These are phyloP conservation scores for Skeletonema marinoi DNA, from an alignment of 108 stramenopile species.

Conservation along the genomic window DNA sequence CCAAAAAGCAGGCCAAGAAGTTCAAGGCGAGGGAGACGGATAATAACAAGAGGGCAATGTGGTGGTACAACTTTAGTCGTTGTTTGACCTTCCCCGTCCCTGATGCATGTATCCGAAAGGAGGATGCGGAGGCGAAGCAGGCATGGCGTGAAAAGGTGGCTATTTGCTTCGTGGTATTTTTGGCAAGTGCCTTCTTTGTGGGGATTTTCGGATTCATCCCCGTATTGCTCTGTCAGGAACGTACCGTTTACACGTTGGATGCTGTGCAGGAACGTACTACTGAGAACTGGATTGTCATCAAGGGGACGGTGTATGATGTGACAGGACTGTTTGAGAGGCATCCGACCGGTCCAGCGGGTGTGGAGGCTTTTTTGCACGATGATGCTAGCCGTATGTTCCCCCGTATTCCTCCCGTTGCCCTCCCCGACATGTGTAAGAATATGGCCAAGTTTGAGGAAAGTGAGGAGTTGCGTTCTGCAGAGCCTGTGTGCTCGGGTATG, in stretches of 20 bases:
- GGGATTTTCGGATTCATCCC: constrained; percentile 58
- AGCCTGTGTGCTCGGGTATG: constrained; percentile 31
- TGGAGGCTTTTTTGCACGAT: constrained; percentile 51
- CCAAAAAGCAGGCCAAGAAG: constrained; percentile 3
- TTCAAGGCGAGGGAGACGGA: constrained; percentile 11
- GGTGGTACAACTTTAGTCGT: constrained; percentile 56
- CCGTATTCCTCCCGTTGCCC: constrained; percentile 36
- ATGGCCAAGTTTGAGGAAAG: constrained; percentile 35
- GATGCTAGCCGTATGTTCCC: constrained; percentile 56
- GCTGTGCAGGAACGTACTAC: constrained; percentile 33
- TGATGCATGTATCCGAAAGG: constrained; percentile 37
- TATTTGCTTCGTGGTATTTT: constrained; percentile 52
- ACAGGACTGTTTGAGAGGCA: constrained; percentile 41
- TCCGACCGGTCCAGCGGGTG: constrained; percentile 43
- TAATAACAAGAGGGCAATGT: constrained; percentile 48
- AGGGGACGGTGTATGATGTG: constrained; percentile 53
- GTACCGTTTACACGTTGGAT: constrained; percentile 39
- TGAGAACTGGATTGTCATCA: constrained; percentile 42
- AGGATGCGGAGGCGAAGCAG: constrained; percentile 56
- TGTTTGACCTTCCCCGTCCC: constrained; percentile 48
- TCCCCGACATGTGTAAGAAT: constrained; percentile 47
- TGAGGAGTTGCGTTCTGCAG: constrained; percentile 17
- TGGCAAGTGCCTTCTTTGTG: constrained; percentile 38
- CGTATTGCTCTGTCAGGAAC: constrained; percentile 48
- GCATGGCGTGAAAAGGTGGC: constrained; percentile 68